phyloP scores from a whole-genome alignment of 2,329 filamentous ascomycete genomes.

The Fusarium nanum region DNA sequence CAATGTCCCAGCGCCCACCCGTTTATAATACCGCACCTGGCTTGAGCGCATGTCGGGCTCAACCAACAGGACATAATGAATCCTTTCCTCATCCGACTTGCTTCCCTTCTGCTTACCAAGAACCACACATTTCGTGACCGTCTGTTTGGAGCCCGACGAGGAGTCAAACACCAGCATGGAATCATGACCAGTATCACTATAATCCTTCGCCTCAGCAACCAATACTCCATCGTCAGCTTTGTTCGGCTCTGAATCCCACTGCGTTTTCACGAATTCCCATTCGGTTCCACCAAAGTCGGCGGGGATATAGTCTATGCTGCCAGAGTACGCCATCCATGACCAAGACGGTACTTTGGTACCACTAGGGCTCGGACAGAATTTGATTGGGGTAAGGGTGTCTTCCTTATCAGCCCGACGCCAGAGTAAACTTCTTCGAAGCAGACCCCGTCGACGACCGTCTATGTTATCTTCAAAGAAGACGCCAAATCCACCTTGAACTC shows the following conservation, averaged over 20 bases:
- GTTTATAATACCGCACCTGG: background rate
- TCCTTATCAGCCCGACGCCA: background rate
- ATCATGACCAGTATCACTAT: too few relatives aligned
- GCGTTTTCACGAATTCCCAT: background rate
- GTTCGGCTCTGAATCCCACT: background rate
- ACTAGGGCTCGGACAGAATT: background rate
- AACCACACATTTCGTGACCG: background rate
- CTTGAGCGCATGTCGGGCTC: background rate
- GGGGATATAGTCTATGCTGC: slow-evolving; percentile 1
- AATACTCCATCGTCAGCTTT: background rate
- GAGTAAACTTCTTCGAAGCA: slow-evolving; percentile 3
- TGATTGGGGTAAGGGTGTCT: background rate
- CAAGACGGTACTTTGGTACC: slow-evolving; percentile 6
- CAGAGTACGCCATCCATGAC: slow-evolving; percentile 23
- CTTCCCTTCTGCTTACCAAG: slow-evolving; percentile 2
- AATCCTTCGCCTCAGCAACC: background rate
- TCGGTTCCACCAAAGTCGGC: slow-evolving; percentile 9
- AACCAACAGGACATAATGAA: slow-evolving; percentile 8
- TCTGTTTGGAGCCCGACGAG: rapidly evolving
- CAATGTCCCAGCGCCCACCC: background rate
- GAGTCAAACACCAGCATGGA: background rate
- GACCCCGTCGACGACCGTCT: background rate
- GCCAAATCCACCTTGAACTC: slow-evolving; percentile 1
- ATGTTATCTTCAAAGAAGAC: background rate
- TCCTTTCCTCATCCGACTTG: background rate